These are phyloP conservation scores for Wickerhamiella azyma DNA, from an alignment of 805 yeast species.

Conservation along the genomic window DNA sequence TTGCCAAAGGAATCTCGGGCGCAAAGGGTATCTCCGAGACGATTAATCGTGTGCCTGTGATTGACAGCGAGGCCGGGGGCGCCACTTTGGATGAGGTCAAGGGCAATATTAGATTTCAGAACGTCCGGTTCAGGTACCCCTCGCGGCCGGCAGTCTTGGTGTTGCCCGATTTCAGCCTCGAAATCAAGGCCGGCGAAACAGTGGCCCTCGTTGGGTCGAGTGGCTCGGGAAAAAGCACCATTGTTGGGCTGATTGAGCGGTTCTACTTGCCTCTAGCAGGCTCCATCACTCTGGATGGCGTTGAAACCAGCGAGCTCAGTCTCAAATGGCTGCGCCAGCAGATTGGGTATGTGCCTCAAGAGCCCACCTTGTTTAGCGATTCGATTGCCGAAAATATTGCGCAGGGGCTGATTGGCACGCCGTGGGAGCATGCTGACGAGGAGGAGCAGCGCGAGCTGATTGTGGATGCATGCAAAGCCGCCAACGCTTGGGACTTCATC, in stretches of 20 bases:
- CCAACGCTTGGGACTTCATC: conserved; percentile 30
- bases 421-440: conserved; percentile 38
- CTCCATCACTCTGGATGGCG: conserved; percentile 67
- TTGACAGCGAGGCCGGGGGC: conserved; percentile 26
- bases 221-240: conserved; percentile 91
- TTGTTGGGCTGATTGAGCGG: conserved; percentile 70
- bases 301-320: conserved; percentile 59
- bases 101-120: conserved; percentile 68
- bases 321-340: conserved; percentile 59
- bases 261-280: conserved; percentile 75
- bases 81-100: conserved; percentile 15
- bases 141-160: conserved; percentile 67
- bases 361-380: conserved; percentile 85
- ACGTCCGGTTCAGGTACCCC: conserved; percentile 82
- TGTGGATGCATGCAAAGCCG: conserved; percentile 26
- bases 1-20: conserved; percentile 30
- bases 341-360: conserved; percentile 90
- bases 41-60: conserved; percentile 30
- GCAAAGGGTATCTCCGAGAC: conserved; percentile 31
- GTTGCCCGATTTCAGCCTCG: conserved; percentile 58
- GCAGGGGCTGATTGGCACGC: conserved; percentile 67
- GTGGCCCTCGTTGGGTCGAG: conserved; percentile 95
- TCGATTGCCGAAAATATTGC: conserved; percentile 76
- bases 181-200: conserved; percentile 75
- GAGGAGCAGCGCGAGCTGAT: conserved; percentile 28